Base-by-base conservation (phyloP, 805 yeast species). In the Candida pini region DNA sequence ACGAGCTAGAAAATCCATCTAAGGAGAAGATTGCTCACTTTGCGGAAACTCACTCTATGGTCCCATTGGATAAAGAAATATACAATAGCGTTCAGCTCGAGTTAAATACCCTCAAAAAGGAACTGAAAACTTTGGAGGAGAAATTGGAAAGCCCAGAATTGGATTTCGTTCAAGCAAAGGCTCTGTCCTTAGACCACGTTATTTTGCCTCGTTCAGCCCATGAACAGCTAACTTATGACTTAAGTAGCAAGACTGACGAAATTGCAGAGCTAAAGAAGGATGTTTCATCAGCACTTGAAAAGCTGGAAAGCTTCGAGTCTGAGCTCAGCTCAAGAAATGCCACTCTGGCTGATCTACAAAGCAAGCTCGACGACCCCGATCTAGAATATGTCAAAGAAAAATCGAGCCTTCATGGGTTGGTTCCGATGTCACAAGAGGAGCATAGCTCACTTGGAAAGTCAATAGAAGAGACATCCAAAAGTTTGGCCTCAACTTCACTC, bases 1-100 rank as follows among this genome's bases (percentile, higher is more conserved):
- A 41, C n/a, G 27, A 30, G 9, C 26, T 52, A 25, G 30, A 41
- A 14, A 26, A 26, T 3, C 47, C 51, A 16, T 30, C 48, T 10
- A 44, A 40, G n/a, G 40, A 44, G 27, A 15, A 33, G 27, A 35
- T 45, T 4, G 8, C 33, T 3, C 35, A 25, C 3, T 24, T 34
- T 8, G 46, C 49, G 5, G 30, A 40, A 9, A 12, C 12, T 2
- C 33, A 44, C 30, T 30, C 34, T 4, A 19, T 44, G 15, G 35
- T 26, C 7, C 6, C 39, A 5, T 15, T 46, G 9, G 40, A 38
- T 7, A 17, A n/a, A 3, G 19, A 12, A 2, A n/a, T n/a, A n/a
- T n/a, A n/a, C n/a, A n/a, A n/a, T n/a, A n/a, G n/a, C n/a, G n/a
- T n/a, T n/a, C n/a, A n/a, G n/a, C n/a, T n/a, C n/a, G 41, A 46